phyloP scores from a whole-genome alignment of 345 rosid genomes.

The Citrus trifoliata region DNA sequence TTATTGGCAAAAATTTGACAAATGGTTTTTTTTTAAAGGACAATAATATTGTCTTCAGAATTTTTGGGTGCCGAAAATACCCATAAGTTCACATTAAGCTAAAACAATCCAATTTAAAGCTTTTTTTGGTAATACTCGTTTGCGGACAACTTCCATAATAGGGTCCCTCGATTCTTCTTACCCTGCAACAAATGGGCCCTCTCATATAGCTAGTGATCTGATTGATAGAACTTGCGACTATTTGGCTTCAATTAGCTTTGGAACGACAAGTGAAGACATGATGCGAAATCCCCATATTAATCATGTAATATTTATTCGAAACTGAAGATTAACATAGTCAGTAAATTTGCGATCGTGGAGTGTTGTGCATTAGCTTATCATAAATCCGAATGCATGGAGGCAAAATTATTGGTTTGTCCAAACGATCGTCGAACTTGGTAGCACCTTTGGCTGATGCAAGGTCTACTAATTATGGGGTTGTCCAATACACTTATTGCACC shows the following conservation, averaged over 20 bases:
- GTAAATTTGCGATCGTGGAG: not conserved
- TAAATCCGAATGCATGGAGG: not conserved
- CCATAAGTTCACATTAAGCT: not conserved
- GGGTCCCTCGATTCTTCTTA: slow-evolving; percentile 21
- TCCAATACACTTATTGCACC: not conserved
- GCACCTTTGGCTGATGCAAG: not conserved
- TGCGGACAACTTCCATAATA: not conserved
- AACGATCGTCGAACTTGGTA: not conserved
- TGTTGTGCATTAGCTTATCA: slow-evolving; percentile 1
- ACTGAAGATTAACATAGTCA: not conserved
- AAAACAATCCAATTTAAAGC: slow-evolving; percentile 7
- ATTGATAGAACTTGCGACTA: slow-evolving; percentile 23
- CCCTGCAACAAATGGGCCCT: slow-evolving; percentile 31
- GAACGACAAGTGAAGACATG: slow-evolving; percentile 33
- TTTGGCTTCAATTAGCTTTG: slow-evolving; percentile 14
- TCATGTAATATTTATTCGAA: slow-evolving; percentile 16
- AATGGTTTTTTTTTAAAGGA: not conserved
- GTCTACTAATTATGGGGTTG: not conserved
- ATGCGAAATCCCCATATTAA: slow-evolving; percentile 26
- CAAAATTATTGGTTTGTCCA: slow-evolving; percentile 14
- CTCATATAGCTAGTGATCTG: slow-evolving; percentile 20
- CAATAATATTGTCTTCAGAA: not conserved
- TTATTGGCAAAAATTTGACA: not conserved
- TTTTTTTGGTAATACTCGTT: not conserved
- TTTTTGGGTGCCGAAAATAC: not conserved